phyloP scores from a whole-genome alignment of 192 early-diverging fungal species.

The Backusella liffmaniae region DNA sequence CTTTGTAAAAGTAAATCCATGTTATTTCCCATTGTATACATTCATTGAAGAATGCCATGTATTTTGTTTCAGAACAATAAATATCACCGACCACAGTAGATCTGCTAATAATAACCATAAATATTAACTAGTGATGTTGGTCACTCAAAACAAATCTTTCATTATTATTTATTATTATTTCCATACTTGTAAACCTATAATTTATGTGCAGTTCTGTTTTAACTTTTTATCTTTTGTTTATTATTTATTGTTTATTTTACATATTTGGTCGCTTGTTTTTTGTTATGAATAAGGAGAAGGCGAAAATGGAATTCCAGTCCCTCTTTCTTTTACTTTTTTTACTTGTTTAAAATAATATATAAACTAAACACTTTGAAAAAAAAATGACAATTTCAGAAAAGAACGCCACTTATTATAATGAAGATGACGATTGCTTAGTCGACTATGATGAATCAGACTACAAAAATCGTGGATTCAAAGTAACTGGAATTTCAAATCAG shows the following conservation, averaged over 20 bases:
- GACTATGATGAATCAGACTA: constrained; percentile 1
- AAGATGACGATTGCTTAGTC: not conserved
- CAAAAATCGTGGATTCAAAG: not conserved
- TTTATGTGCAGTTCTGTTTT: not conserved
- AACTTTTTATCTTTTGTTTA: not conserved
- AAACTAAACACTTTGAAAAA: not conserved
- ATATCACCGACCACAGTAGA: not conserved
- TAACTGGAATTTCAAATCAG: not conserved
- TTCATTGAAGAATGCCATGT: not conserved
- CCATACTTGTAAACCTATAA: not conserved
- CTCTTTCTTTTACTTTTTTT: not conserved
- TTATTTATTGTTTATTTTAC: constrained; percentile 1
- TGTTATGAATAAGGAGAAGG: not conserved
- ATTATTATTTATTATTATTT: not conserved
- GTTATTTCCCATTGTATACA: not conserved
- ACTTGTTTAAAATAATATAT: not conserved
- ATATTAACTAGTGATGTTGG: not conserved
- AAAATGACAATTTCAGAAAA: not conserved
- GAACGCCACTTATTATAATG: not conserved
- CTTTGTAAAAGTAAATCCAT: not conserved
- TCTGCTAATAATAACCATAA: not conserved
- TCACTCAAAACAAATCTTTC: not conserved
- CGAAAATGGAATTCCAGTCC: constrained; percentile 1
- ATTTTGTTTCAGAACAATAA: not conserved
- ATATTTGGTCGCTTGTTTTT: constrained; percentile 3